Base-by-base conservation (phyloP, 495 filamentous ascomycete species). In the Aspergillus conjunctus region DNA sequence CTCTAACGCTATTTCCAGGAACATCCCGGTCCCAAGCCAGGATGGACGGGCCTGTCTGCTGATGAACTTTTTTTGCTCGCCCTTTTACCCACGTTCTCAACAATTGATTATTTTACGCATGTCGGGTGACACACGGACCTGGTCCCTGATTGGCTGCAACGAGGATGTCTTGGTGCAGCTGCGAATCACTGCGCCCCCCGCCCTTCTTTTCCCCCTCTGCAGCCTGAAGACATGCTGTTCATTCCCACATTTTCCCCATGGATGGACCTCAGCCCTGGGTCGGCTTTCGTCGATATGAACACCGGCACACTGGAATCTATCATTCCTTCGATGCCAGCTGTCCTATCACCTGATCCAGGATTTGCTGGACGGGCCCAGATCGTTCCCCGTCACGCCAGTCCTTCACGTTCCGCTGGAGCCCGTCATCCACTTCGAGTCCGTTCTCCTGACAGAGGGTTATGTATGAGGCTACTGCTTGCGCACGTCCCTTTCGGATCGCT, bases 401-500 rank as follows among this genome's bases (percentile, higher is more conserved):
- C 43, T 32, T 39, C 31, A 74, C 52, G 39, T 54, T 39, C 54
- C 49, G 60, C 20, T 58, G 63, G 8, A 77, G 33, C 17, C 46
- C 57, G 31, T 63, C 65, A 18, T 63, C 49, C 56, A 78, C 57
- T 21, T 64, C 66, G n/a, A 66, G 56, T 56, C 69, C 69, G 7
- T 52, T 65, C 54, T 72, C 66, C 49, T 58, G 60, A 54, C 72
- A 67, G 39, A 79, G 61, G 44, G 61, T 67, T 59, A 78, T 67
- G 62, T 73, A 80, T 52, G 67, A 68, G 54, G 71, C 60, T 31
- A 67, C 67, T 14, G 76, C 73, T 51, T 76, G 70, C 45, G 77
- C 77, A 48, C 77, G 74, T 60, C 68, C 75, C 60, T 68, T 70
- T 53, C 78, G 76, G 53, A 77, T 72, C 44, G 66, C 57, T 58